Base-by-base conservation (phyloP, 106 monocot genomes). In the Allium sativum region DNA sequence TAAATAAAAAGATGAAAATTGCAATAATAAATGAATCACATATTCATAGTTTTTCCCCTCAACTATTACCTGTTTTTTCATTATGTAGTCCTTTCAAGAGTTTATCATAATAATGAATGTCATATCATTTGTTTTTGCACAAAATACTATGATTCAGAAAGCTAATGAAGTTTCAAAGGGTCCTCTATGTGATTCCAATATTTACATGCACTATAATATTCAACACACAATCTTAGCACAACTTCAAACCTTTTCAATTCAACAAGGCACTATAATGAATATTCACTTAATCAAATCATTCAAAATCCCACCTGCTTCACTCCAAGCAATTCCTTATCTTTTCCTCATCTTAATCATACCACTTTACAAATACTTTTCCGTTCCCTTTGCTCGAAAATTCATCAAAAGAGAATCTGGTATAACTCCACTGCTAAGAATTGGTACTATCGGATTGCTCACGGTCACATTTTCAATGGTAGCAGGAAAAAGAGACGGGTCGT, bases 211-310 rank as follows among this genome's bases (percentile, higher is more conserved):
- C 91, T 31, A 91, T 91, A n/a, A 55, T 86, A 56, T 91, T 91
- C 91, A 91, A 91, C 76, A 91, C n/a, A n/a, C 91, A 6, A 62
- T 91, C 53, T 75, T 91, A 0, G 91, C 91, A n/a, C 91, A 91
- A 52, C 91, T 91, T 43, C 91, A 91, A 61, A 91, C 91, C 16
- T 91, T 91, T 78, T 91, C 91, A 0, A 86, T 91, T n/a, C 82
- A 86, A 48, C 91, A 91, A 63, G 91, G 80, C 14, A 72, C 72
- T 42, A 57, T 75, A 56, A 91, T 91, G 91, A 48, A 83, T 65
- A 61, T 85, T 20, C 68, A n/a, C 3, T 62, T 80, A 15, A 45
- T 62, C 53, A 19, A 21, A 8, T 58, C 68, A 74, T 80, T 90
- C 68, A 40, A 22, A 2, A 69, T 90, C 43, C 90, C 90, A 0